Conservation (phyloP, 2,329 filamentous ascomycete genomes). For the Cyphellophora europaea region DNA sequence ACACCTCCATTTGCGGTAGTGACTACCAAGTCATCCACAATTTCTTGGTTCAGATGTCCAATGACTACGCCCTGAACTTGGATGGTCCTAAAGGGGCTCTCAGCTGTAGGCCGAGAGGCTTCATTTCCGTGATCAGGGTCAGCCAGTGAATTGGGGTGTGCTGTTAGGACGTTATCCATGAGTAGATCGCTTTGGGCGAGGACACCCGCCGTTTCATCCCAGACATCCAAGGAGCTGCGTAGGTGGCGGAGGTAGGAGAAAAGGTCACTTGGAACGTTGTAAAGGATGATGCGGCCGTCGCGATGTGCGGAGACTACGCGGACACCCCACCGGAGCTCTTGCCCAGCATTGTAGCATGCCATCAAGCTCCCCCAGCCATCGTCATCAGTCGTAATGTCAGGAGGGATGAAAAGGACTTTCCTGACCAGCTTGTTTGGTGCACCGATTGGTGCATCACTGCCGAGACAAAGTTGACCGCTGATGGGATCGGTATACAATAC, state of each 20-base stretch:
- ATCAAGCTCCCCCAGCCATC: conserved; percentile 30
- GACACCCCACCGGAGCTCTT: conserved; percentile 49
- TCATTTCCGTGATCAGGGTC: not conserved
- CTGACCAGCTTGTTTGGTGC: conserved; percentile 49
- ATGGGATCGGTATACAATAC: conserved; percentile 56
- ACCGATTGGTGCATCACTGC: conserved; percentile 50
- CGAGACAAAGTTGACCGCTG: conserved; percentile 48
- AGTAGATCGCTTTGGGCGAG: conserved; percentile 17
- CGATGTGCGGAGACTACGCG: conserved; percentile 50
- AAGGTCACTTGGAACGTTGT: conserved; percentile 50
- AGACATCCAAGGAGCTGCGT: conserved; percentile 10
- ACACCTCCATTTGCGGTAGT: conserved; percentile 12
- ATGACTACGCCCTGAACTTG: conserved; percentile 11
- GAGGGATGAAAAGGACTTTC: conserved; percentile 47
- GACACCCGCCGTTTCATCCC: conserved; percentile 14
- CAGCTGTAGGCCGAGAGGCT: not conserved
- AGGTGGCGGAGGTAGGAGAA: conserved; percentile 26
- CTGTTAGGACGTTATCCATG: conserved; percentile 13
- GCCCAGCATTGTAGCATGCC: conserved; percentile 45
- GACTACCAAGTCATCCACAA: conserved; percentile 15
- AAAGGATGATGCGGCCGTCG: conserved; percentile 44
- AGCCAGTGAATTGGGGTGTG: conserved; percentile 1
- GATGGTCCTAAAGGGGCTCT: conserved; percentile 4
- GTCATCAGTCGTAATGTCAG: conserved; percentile 16
- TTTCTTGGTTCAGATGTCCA: conserved; percentile 5